Evolutionary conservation across 257 asterid genomes (phyloP).

Genomic region (Ligustrum vulgare): DNA sequence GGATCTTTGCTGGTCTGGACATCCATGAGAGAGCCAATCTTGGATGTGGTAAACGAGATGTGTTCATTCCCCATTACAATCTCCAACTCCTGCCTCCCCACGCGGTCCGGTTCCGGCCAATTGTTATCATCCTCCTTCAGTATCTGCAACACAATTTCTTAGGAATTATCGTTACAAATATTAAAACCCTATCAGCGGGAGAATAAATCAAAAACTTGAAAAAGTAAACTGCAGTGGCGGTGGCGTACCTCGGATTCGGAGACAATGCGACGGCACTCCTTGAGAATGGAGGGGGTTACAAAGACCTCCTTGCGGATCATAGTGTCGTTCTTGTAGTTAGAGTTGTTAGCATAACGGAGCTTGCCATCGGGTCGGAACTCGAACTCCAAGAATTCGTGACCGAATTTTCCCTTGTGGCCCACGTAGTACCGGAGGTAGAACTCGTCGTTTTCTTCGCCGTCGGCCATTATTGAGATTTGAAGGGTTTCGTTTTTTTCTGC

Average conservation of each 20-base stretch:
- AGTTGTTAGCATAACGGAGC: constrained; percentile 94
- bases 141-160: constrained; percentile 42
- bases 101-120: constrained; percentile 98
- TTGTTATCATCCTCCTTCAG: constrained; percentile 98
- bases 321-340: constrained; percentile 94
- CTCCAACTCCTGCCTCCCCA: constrained; percentile 99
- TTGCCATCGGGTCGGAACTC: constrained; percentile 95
- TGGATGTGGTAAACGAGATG: constrained; percentile 91
- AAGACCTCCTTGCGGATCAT: constrained; percentile 98
- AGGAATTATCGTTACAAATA: background rate
- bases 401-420: constrained; percentile 94
- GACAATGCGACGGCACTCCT: constrained; percentile 95
- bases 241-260: constrained; percentile 65
- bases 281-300: constrained; percentile 79
- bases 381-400: constrained; percentile 89
- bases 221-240: background rate
- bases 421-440: constrained; percentile 95
- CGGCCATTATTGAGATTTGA: background rate
- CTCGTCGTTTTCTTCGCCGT: constrained; percentile 34
- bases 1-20: constrained; percentile 96
- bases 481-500: background rate
- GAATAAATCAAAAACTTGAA: background rate
- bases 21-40: constrained; percentile 96
- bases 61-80: constrained; percentile 99
- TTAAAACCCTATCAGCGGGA: background rate